These are phyloP conservation scores for Komagataella ulmi DNA, from an alignment of 805 yeast genomes.

Conservation along the genomic window DNA sequence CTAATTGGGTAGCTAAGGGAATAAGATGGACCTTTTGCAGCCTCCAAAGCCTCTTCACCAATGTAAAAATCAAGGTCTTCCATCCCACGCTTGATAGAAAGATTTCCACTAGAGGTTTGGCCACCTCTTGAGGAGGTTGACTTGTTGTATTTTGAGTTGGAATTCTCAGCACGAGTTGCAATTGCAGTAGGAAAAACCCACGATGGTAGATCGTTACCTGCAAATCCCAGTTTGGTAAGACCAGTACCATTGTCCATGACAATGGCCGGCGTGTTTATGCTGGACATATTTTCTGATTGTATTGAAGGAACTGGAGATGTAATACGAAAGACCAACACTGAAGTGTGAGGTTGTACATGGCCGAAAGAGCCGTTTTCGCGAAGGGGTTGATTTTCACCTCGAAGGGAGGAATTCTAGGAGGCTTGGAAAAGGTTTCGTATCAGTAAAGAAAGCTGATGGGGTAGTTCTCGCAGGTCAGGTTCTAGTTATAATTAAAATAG, in stretches of 20 bases:
- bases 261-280: constrained; percentile 78
- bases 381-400: background rate
- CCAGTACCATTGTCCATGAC: constrained; percentile 99
- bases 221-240: constrained; percentile 91
- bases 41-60: constrained; percentile 89
- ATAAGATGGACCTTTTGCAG: constrained; percentile 85
- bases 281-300: constrained; percentile 26
- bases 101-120: constrained; percentile 20
- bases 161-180: constrained; percentile 49
- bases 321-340: background rate
- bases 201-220: constrained; percentile 97
- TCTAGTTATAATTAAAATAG: background rate
- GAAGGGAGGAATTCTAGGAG: background rate
- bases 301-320: background rate
- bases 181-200: constrained; percentile 96
- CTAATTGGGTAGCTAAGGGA: constrained; percentile 84
- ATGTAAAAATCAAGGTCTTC: constrained; percentile 90
- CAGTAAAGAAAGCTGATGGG: no score
- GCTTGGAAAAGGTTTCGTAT: background rate
- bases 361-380: background rate
- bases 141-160: constrained; percentile 22
- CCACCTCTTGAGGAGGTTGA: constrained; percentile 23
- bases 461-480: background rate
- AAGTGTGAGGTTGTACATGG: background rate
- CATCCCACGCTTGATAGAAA: constrained; percentile 71